A percentile compares a stretch with the other conserved stretches of the same genome.
Evolutionary conservation across 768 basidiomycete species (phyloP).

Genomic region (Xerocomus spinulosus): DNA sequence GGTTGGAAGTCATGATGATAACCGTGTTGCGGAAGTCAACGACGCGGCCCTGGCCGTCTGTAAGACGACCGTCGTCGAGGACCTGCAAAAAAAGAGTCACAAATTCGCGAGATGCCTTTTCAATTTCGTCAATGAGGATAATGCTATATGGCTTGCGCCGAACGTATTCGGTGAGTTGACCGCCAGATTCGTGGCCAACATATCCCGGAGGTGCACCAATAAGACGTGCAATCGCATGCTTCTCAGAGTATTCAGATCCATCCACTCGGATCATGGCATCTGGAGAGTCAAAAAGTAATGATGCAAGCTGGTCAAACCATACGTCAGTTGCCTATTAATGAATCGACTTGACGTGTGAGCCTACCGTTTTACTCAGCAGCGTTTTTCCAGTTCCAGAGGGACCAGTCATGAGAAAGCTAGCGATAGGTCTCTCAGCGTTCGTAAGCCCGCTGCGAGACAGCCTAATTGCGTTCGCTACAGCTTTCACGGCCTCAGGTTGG

Average conservation of each 20-base stretch:
- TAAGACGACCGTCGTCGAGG: slow-evolving; percentile 87
- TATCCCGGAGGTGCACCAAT: slow-evolving; percentile 80
- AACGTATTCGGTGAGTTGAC: slow-evolving; percentile 91
- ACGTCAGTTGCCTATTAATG: neutral
- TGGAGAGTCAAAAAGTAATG: slow-evolving; percentile 83
- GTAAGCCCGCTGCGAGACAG: slow-evolving; percentile 92
- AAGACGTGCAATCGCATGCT: slow-evolving; percentile 67
- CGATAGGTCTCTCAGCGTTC: slow-evolving; percentile 82
- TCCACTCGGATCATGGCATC: slow-evolving; percentile 93
- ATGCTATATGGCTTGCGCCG: slow-evolving; percentile 88
- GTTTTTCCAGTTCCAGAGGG: slow-evolving; percentile 92
- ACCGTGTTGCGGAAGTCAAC: slow-evolving; percentile 89
- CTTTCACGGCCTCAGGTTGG: slow-evolving; percentile 85
- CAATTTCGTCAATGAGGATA: slow-evolving; percentile 83
- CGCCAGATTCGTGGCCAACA: slow-evolving; percentile 85
- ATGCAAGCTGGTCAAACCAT: slow-evolving; percentile 60
- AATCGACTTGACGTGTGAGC: slow-evolving; percentile 20
- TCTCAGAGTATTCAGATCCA: slow-evolving; percentile 89
- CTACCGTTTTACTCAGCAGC: slow-evolving; percentile 80
- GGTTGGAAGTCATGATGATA: slow-evolving; percentile 92
- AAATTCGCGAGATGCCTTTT: slow-evolving; percentile 81
- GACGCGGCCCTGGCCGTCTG: slow-evolving; percentile 88
- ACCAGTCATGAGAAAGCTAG: slow-evolving; percentile 90
- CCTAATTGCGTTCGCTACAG: slow-evolving; percentile 91
- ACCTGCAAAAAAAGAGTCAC: slow-evolving; percentile 76